Evolutionary conservation across 352 stramenopile genomes (phyloP), one percentile per base, ranked within the genome.

Genomic region (Phytophthora pisi): DNA sequence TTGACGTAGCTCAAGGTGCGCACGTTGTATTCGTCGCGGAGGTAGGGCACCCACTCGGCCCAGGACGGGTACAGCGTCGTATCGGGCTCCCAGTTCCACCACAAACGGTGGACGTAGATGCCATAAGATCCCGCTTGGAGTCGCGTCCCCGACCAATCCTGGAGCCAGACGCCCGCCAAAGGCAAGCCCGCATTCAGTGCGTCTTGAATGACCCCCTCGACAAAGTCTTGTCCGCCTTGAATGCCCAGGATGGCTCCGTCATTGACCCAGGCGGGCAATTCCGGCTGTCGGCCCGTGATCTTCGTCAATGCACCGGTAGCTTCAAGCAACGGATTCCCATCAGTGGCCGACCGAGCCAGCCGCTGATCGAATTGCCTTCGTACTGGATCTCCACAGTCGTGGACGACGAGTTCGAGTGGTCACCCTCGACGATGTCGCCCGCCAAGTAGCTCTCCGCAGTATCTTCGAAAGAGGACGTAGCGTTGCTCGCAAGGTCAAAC

Each of bases 1-100:
- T 73, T 73, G 47, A 73, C 57, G 47, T 73, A 73, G 55, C 60
- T 73, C 66, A 73, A 58, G 51, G 64, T 71, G 51, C 64, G 64
- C 9, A 66, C 64, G 15, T 40, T 40, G 45, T 59, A 73, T 2
- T 49, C 50, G 10, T 60, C 53, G 7, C 56, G 60, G 28, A 73
- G 24, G 34, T 69, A 61, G 8, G 66, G 66, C 5, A 69, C 66
- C 66, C 66, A 73, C 30, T 69, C 54, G 2, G 59, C 46, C 66
- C 66, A 73, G 23, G 65, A 61, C 52, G 65, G 59, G 46, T 72
- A 72, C 11, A 72, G 40, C 15, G 66, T 73, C 20, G 60, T 51
- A 30, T 73, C 66, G 13, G 66, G 53, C 23, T 69, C 66, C 66
- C 66, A 73, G 53, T 73, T 69, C 66, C 66, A 73, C 66, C 66